These are phyloP conservation scores for Amoeboaphelidium protococcarum DNA, from an alignment of 371 early-diverging fungal genomes.

Conservation along the genomic window DNA sequence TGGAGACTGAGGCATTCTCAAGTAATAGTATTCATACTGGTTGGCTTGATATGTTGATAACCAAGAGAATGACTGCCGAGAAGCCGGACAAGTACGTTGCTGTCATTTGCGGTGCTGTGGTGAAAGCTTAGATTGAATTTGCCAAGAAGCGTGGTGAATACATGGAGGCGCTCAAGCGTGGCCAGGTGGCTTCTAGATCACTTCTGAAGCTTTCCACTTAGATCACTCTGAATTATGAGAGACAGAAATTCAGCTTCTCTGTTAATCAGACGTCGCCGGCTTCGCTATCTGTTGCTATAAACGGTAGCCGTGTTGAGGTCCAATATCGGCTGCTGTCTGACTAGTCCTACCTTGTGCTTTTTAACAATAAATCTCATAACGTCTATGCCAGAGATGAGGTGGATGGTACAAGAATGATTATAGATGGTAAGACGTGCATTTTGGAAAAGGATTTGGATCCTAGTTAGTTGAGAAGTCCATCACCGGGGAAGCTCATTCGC, in stretches of 20 bases:
- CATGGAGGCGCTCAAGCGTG: conserved; percentile 48
- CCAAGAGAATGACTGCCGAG: conserved; percentile 60
- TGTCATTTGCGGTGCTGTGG: conserved; percentile 72
- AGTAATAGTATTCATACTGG: conserved; percentile 77
- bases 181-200: conserved; percentile 50
- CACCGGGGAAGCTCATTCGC: conserved; percentile 89
- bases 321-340: conserved; percentile 59
- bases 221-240: conserved; percentile 72
- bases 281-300: conserved; percentile 45
- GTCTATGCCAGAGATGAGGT: conserved; percentile 74
- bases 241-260: conserved; percentile 56
- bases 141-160: conserved; percentile 36
- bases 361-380: conserved; percentile 63
- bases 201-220: conserved; percentile 40
- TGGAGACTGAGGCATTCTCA: conserved; percentile 68
- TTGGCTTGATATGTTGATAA: conserved; percentile 84
- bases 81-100: conserved; percentile 68
- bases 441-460: conserved; percentile 88
- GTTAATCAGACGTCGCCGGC: conserved; percentile 54
- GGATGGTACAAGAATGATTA: conserved; percentile 54
- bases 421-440: conserved; percentile 71
- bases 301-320: conserved; percentile 41
- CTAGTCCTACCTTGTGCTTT: conserved; percentile 67
- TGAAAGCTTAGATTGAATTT: conserved; percentile 43
- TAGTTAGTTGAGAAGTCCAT: conserved; percentile 72